phyloP scores from a whole-genome alignment of 2,329 filamentous ascomycete species.

The Didymella pinodella region DNA sequence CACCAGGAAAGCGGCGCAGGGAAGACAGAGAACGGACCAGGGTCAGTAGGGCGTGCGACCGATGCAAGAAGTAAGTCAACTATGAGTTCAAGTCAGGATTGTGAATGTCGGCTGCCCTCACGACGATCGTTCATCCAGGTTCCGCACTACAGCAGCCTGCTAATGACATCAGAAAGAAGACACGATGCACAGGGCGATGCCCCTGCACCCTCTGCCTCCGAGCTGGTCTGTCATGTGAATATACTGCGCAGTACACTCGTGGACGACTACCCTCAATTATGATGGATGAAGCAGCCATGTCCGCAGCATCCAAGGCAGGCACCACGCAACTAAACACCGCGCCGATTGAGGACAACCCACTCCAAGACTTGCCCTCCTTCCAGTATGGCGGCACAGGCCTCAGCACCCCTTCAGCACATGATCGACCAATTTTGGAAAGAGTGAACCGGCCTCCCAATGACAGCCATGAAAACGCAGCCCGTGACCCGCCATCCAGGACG shows the following conservation, averaged over 20 bases:
- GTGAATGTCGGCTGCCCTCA: background rate
- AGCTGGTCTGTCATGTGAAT: constrained; percentile 55
- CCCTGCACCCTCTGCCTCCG: constrained; percentile 46
- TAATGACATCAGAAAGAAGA: constrained; percentile 47
- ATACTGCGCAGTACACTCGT: constrained; percentile 60
- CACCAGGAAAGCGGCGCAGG: constrained; percentile 44
- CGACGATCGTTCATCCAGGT: background rate
- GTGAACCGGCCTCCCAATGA: constrained; percentile 24
- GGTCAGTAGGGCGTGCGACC: constrained; percentile 59
- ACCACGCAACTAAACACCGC: constrained; percentile 27
- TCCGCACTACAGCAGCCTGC: background rate
- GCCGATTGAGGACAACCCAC: constrained; percentile 23
- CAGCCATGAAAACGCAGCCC: constrained; percentile 26
- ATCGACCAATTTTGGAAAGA: constrained; percentile 27
- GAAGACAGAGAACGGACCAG: constrained; percentile 51
- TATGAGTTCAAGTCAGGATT: background rate
- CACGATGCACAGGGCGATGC: constrained; percentile 48
- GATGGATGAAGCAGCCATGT: constrained; percentile 43
- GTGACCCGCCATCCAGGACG: constrained; percentile 45
- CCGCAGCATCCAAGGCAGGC: constrained; percentile 27
- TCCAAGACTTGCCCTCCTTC: constrained; percentile 13
- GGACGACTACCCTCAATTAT: constrained; percentile 55
- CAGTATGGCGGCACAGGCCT: constrained; percentile 16
- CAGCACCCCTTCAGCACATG: constrained; percentile 19
- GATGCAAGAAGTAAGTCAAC: constrained; percentile 56